phyloP scores from a whole-genome alignment of 1,284 basidiomycete species.

The Pseudozyma hubeiensis region DNA sequence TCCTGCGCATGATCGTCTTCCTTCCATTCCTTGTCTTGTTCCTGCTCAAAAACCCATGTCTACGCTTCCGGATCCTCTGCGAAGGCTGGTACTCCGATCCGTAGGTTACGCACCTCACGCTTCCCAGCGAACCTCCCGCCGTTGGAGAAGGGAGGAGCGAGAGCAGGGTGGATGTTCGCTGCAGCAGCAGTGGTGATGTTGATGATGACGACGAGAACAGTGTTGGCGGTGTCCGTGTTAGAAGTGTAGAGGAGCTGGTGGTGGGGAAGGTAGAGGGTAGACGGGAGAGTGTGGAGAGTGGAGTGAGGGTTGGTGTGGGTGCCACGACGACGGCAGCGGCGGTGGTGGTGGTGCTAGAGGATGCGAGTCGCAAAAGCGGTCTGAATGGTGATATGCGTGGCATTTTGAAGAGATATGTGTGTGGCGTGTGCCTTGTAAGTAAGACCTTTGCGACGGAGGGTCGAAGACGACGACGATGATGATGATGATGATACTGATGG shows the following conservation, averaged over 20 bases:
- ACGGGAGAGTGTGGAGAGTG: background rate
- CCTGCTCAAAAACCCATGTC: constrained; percentile 84
- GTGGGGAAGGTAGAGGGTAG: background rate
- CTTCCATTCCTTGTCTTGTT: constrained; percentile 76
- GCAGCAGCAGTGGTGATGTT: background rate
- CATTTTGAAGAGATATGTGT: constrained; percentile 8
- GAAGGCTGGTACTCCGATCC: constrained; percentile 89
- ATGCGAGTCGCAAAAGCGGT: constrained; percentile 12
- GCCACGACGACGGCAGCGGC: too few relatives aligned
- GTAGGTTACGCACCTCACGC: constrained; percentile 57
- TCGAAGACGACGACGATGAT: background rate
- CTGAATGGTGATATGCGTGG: constrained; percentile 33
- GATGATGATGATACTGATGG: constrained; percentile 4
- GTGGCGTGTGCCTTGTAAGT: background rate
- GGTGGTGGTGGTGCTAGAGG: background rate
- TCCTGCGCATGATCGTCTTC: constrained; percentile 73
- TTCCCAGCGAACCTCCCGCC: background rate
- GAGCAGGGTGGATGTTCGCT: constrained; percentile 3
- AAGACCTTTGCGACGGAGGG: background rate
- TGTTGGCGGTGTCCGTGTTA: background rate
- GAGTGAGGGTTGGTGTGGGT: background rate
- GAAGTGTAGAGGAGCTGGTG: background rate
- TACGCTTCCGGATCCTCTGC: constrained; percentile 86
- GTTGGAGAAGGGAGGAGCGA: background rate
- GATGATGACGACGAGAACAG: background rate